phyloP scores from a whole-genome alignment of 208 protist genomes.

The Acanthamoeba castellanii region DNA sequence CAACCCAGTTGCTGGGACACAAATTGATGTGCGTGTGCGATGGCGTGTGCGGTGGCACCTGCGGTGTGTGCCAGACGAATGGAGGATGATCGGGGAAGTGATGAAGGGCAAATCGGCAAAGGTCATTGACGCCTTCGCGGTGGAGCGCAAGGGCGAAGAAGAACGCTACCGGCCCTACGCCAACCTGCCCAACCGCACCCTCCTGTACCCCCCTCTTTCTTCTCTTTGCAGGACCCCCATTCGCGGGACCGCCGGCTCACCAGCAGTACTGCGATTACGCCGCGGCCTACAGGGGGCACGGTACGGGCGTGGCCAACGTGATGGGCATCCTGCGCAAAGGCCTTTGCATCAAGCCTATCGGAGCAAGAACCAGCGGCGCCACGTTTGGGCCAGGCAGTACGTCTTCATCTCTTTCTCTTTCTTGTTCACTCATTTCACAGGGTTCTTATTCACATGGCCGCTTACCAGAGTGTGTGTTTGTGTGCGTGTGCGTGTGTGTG shows the following conservation, averaged over 20 bases:
- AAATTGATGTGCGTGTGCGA: background rate
- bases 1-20: background rate
- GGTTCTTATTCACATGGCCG: no score
- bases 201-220: background rate
- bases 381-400: constrained; percentile 10
- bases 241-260: no score
- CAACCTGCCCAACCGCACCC: background rate
- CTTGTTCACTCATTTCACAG: no score
- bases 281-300: background rate
- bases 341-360: background rate
- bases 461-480: no score
- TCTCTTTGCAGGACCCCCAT: background rate
- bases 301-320: background rate
- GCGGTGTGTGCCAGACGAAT: background rate
- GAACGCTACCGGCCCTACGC: background rate
- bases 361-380: background rate
- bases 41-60: no score
- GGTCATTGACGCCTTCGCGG: constrained; percentile 15
- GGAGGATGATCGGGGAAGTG: background rate
- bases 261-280: background rate
- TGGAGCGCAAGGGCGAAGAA: constrained; percentile 14
- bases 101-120: background rate
- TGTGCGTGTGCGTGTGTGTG: background rate
- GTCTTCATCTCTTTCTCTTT: background rate
- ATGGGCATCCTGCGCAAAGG: constrained; percentile 50